These are phyloP conservation scores for Phytophthora rubi DNA, from an alignment of 352 stramenopile species.

Conservation along the genomic window DNA sequence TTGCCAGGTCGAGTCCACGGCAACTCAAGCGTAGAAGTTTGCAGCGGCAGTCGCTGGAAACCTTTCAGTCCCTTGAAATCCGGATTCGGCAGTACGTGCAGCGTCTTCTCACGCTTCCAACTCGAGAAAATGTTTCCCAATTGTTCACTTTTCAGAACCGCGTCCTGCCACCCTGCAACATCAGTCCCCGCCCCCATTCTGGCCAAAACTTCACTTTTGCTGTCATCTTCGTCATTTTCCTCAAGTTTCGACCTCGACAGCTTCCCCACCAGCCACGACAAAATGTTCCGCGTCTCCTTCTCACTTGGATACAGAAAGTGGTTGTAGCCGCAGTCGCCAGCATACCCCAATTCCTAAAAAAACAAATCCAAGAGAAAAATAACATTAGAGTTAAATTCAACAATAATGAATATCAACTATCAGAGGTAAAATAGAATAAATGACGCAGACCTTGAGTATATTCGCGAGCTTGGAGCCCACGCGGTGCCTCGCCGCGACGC, in stretches of 20 bases:
- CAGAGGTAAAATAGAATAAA: slow-evolving; percentile 2
- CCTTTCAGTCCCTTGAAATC: slow-evolving; percentile 46
- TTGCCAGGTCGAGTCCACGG: slow-evolving; percentile 39
- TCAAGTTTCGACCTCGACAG: slow-evolving; percentile 49
- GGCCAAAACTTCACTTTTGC: slow-evolving; percentile 13
- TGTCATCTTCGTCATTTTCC: slow-evolving; percentile 34
- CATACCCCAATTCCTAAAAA: slow-evolving; percentile 77
- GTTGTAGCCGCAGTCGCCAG: slow-evolving; percentile 88
- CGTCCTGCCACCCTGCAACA: background rate
- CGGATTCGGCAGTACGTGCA: slow-evolving; percentile 51
- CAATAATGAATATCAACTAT: background rate
- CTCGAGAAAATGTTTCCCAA: slow-evolving; percentile 48
- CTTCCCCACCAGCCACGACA: slow-evolving; percentile 86
- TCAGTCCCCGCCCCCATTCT: background rate
- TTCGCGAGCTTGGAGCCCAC: slow-evolving; percentile 75
- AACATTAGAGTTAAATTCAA: slow-evolving; percentile 10
- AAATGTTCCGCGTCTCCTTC: slow-evolving; percentile 78
- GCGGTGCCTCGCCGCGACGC: slow-evolving; percentile 78
- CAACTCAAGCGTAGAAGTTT: slow-evolving; percentile 43
- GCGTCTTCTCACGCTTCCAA: slow-evolving; percentile 62
- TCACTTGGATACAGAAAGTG: slow-evolving; percentile 90
- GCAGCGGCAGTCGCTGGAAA: slow-evolving; percentile 56
- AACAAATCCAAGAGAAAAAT: background rate
- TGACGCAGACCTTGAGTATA: slow-evolving; percentile 66
- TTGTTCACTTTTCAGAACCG: slow-evolving; percentile 14